Percentiles rank a stretch among this genome's conserved stretches.
These are phyloP conservation scores for Achlya hypogyna DNA, from an alignment of 352 stramenopile genomes.

Conservation along the genomic window DNA sequence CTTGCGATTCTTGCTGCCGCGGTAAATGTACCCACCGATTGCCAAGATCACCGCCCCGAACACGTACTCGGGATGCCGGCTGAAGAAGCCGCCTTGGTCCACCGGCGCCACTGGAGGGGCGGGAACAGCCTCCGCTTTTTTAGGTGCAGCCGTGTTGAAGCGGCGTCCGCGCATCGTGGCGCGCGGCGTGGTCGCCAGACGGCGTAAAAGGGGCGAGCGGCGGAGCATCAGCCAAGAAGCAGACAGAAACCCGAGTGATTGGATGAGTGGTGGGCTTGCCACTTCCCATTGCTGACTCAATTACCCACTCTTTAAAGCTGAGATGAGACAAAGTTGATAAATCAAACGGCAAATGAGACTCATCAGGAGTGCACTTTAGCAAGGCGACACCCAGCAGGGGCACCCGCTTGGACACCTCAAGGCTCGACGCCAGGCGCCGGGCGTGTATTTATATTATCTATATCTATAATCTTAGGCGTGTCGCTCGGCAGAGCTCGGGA, in stretches of 20 bases:
- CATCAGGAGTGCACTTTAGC: neutral
- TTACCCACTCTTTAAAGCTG: neutral
- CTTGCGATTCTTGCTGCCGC: slow-evolving; percentile 59
- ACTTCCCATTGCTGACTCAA: neutral
- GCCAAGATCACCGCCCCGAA: slow-evolving; percentile 55
- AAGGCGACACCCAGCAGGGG: no score
- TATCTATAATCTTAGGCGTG: slow-evolving; percentile 1
- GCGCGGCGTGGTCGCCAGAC: neutral
- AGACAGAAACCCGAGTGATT: neutral
- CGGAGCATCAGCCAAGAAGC: neutral
- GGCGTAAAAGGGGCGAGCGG: neutral
- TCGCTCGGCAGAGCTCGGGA: slow-evolving; percentile 69
- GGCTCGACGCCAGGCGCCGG: no score
- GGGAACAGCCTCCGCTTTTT: neutral
- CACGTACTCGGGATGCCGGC: slow-evolving; percentile 70
- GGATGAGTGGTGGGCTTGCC: neutral
- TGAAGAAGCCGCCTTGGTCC: slow-evolving; percentile 52
- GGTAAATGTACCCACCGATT: slow-evolving; percentile 67
- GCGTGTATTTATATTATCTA: neutral
- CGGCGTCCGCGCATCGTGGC: neutral
- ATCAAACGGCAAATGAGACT: neutral
- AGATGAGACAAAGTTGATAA: neutral
- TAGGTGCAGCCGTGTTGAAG: neutral
- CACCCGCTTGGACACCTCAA: no score
- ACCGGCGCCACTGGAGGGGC: neutral